phyloP scores from a whole-genome alignment of 1,139 yeast genomes.

The Yamadazyma sp. region DNA sequence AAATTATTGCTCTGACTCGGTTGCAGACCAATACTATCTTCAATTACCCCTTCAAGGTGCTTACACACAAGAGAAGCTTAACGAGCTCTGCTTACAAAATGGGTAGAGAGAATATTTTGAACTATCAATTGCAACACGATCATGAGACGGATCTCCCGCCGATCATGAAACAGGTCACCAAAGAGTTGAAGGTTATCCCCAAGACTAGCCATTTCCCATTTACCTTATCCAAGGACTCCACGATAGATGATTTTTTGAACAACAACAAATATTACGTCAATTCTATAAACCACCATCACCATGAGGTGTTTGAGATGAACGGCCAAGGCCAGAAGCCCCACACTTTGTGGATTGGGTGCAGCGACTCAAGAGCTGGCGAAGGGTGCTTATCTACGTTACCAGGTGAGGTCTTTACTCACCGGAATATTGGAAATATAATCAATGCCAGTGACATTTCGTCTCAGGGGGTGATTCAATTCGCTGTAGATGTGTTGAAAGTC shows the following conservation, averaged over 20 bases:
- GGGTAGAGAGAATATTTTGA: constrained; percentile 48
- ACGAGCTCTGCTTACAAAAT: constrained; percentile 19
- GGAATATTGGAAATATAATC: constrained; percentile 87
- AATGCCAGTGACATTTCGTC: constrained; percentile 71
- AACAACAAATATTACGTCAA: constrained; percentile 72
- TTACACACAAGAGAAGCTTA: constrained; percentile 5
- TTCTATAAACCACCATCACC: constrained; percentile 53
- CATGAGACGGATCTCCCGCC: constrained; percentile 36
- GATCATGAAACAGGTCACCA: constrained; percentile 8
- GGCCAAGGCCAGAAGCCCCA: constrained; percentile 90
- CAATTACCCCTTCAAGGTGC: not conserved
- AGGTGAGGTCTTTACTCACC: constrained; percentile 92
- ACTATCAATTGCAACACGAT: constrained; percentile 43
- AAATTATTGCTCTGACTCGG: constrained; percentile 1
- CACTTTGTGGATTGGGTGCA: constrained; percentile 94
- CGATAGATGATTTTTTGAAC: constrained; percentile 61
- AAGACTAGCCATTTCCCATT: constrained; percentile 45
- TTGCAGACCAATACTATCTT: constrained; percentile 1
- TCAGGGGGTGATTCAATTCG: constrained; percentile 85
- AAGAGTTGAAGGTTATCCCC: constrained; percentile 11
- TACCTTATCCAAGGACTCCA: constrained; percentile 56
- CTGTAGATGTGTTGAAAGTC: constrained; percentile 83
- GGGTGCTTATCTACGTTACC: constrained; percentile 77
- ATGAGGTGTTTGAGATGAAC: constrained; percentile 61
- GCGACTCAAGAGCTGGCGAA: constrained; percentile 91